phyloP scores from a whole-genome alignment of 2,329 filamentous ascomycete genomes.

The Cladosporium phlei region DNA sequence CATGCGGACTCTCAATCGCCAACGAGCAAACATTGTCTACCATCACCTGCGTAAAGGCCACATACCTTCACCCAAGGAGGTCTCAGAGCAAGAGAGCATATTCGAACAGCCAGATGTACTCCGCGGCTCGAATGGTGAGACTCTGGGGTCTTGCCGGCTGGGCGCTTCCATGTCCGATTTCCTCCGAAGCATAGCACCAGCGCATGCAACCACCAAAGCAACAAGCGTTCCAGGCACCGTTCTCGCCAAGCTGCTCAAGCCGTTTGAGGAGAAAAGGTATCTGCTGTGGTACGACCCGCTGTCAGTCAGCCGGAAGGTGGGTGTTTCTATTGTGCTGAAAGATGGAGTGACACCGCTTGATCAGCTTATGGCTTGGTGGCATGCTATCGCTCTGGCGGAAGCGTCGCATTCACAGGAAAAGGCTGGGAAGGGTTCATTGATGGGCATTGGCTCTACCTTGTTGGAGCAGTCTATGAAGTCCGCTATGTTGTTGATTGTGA shows the following conservation, averaged over 20 bases:
- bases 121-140: slow-evolving; percentile 43
- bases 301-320: slow-evolving; percentile 27
- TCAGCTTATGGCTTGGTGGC: slow-evolving; percentile 59
- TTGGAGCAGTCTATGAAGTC: slow-evolving; percentile 40
- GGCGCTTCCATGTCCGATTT: slow-evolving; percentile 36
- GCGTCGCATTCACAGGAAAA: slow-evolving; percentile 8
- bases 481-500: slow-evolving; percentile 41
- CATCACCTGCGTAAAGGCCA: slow-evolving; percentile 43
- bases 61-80: slow-evolving; percentile 60
- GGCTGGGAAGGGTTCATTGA: neutral
- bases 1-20: slow-evolving; percentile 79
- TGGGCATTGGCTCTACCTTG: slow-evolving; percentile 31
- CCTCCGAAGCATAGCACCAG: slow-evolving; percentile 19
- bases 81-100: slow-evolving; percentile 55
- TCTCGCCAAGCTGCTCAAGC: slow-evolving; percentile 45
- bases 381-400: slow-evolving; percentile 50
- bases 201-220: slow-evolving; percentile 28
- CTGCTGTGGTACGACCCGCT: slow-evolving; percentile 52
- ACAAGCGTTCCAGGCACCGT: slow-evolving; percentile 12
- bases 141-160: slow-evolving; percentile 52
- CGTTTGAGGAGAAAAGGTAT: slow-evolving; percentile 53
- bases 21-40: slow-evolving; percentile 76
- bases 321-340: slow-evolving; percentile 59
- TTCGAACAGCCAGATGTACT: slow-evolving; percentile 64
- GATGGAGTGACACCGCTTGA: slow-evolving; percentile 45